Evolutionary conservation across 352 stramenopile genomes (phyloP).

Genomic region (Phytophthora cajani): DNA sequence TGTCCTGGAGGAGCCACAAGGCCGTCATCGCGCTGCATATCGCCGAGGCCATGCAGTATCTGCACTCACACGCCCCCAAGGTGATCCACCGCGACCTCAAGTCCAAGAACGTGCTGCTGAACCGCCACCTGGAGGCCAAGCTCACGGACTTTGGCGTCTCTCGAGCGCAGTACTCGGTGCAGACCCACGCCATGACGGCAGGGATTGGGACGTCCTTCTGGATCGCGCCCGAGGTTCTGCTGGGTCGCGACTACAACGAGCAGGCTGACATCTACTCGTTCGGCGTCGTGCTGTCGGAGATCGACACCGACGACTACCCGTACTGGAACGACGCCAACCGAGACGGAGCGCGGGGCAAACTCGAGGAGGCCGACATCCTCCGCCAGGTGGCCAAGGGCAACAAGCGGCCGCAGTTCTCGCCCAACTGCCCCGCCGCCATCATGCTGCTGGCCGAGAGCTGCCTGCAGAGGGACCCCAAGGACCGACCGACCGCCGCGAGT

Average conservation of each 20-base stretch:
- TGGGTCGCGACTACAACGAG: constrained; percentile 46
- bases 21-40: constrained; percentile 51
- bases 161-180: constrained; percentile 37
- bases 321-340: constrained; percentile 44
- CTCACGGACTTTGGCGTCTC: constrained; percentile 75
- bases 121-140: constrained; percentile 61
- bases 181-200: constrained; percentile 48
- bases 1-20: constrained; percentile 51
- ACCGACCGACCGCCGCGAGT: constrained; percentile 37
- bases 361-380: constrained; percentile 46
- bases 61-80: constrained; percentile 53
- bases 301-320: constrained; percentile 50
- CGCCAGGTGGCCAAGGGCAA: constrained; percentile 34
- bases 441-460: constrained; percentile 45
- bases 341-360: constrained; percentile 27
- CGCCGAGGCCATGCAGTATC: constrained; percentile 49
- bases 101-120: constrained; percentile 56
- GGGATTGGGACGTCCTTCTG: constrained; percentile 46
- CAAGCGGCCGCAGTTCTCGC: constrained; percentile 41
- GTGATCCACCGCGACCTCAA: constrained; percentile 52
- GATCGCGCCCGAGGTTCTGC: constrained; percentile 44
- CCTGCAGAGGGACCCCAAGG: constrained; percentile 40
- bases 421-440: constrained; percentile 40
- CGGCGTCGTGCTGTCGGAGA: constrained; percentile 47
- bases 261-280: constrained; percentile 52